Evolutionary conservation across 148 eudicot genomes (phyloP), one percentile per base, ranked within the genome.

Genomic region (Persicaria maculosa): DNA sequence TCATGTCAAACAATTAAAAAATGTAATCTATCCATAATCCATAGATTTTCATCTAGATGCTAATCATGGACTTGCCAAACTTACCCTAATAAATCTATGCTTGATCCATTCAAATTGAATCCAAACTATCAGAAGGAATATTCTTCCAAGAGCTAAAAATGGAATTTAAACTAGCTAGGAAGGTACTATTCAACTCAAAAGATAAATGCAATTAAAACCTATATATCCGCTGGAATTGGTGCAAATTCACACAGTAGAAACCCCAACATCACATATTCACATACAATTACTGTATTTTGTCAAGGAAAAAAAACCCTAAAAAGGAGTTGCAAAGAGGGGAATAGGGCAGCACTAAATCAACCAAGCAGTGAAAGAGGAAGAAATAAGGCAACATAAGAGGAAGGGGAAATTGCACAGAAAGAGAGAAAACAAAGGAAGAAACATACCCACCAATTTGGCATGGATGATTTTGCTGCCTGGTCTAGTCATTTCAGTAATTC

Each of bases 391-490:
- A 25, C 31, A 25, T 25, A 25, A 0, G 31, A 25, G 31, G 31
- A 25, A 43, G 72, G 11, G 25, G 50, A 44, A 31, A 68, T 71
- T 50, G 4, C 44, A 22, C 36, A 20, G 36, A 31, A 31, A 31
- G 36, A 44, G 43, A 15, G 47, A 14, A 47, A 10, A 45, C 50
- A 57, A 62, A 71, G 54, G 59, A 9, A 69, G 46, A 53, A 74
- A 71, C 76, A 50, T 80, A 83, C 77, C 79, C 48, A 84, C 86
- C 86, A 84, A 80, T 80, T 84, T 84, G 68, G 86, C 86, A 4
- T 81, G 84, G 45, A 84, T 77, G 72, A 72, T 79, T 52, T 79
- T 84, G 84, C 78, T 74, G 46, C 76, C 82, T 47, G 86, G 78
- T 74, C 73, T 79, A 20, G 82, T 84, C 86, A 84, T 84, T 81